Conservation (phyloP, 2,329 filamentous ascomycete species). For the Orbilia javanica region DNA sequence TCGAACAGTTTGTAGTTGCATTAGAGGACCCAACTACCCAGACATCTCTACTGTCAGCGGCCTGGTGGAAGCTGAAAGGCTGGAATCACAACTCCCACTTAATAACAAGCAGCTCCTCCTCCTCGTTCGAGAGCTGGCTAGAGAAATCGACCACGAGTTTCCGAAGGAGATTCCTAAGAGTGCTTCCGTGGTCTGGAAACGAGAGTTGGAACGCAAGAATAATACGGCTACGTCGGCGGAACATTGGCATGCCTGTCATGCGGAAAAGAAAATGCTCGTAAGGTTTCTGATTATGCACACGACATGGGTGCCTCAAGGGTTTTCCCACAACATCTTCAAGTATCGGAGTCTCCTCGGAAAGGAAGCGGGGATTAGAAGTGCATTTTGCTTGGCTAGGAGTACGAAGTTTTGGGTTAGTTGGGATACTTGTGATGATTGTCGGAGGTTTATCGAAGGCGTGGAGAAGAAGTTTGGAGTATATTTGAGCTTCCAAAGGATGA, state of each 20-base stretch:
- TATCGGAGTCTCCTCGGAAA: constrained; percentile 29
- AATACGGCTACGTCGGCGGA: constrained; percentile 20
- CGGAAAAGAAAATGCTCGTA: constrained; percentile 54
- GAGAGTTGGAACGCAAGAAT: constrained; percentile 46
- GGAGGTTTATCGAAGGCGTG: constrained; percentile 36
- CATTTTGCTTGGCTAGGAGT: constrained; percentile 24
- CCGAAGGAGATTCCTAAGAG: constrained; percentile 41
- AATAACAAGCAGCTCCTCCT: constrained; percentile 39
- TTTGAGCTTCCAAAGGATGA: constrained; percentile 46
- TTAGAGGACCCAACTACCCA: constrained; percentile 32
- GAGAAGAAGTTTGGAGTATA: constrained; percentile 37
- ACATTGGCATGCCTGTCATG: constrained; percentile 48
- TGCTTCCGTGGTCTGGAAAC: constrained; percentile 37
- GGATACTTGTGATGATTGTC: constrained; percentile 50
- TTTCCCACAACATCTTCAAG: constrained; percentile 41
- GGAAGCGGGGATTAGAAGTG: constrained; percentile 30
- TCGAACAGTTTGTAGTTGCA: constrained; percentile 48
- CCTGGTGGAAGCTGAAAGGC: constrained; percentile 35
- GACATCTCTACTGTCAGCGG: constrained; percentile 51
- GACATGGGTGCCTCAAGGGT: constrained; percentile 35
- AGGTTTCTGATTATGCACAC: constrained; percentile 45
- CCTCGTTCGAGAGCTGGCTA: constrained; percentile 37
- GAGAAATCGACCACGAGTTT: constrained; percentile 44
- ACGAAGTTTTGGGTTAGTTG: constrained; percentile 51
- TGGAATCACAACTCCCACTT: constrained; percentile 23